A percentile compares a stretch with the other conserved stretches of the same genome.
These are phyloP conservation scores for Parietaria judaica DNA, from an alignment of 306 rosid genomes.

Conservation along the genomic window DNA sequence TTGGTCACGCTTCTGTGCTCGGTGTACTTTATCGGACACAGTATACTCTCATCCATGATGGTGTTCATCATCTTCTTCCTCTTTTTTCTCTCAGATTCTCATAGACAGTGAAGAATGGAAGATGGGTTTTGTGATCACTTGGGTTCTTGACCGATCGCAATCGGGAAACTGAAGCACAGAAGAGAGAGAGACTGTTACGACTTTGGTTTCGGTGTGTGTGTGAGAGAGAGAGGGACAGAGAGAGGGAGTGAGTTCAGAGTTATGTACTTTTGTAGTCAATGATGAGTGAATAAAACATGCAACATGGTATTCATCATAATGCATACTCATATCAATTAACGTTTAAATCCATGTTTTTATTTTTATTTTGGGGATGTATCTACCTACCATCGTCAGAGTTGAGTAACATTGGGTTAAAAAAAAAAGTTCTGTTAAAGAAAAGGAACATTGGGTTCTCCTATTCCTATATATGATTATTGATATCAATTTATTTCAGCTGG, in stretches of 20 bases:
- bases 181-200: neutral
- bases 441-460: no score
- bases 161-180: neutral
- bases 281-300: no score
- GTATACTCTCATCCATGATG: constrained; percentile 46
- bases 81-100: constrained; percentile 4
- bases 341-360: no score
- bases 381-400: no score
- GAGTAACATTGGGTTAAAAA: no score
- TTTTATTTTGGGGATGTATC: no score
- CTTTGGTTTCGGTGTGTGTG: neutral
- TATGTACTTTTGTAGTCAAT: neutral
- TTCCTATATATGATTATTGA: no score
- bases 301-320: no score
- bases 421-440: no score
- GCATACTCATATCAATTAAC: no score
- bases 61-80: constrained; percentile 4
- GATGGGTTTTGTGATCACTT: neutral
- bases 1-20: constrained; percentile 53
- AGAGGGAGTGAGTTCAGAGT: constrained; percentile 1
- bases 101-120: neutral
- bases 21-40: constrained; percentile 62
- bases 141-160: no score
- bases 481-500: no score
- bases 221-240: neutral